These are phyloP conservation scores for Fomitopsis palustris DNA, from an alignment of 1,284 basidiomycete genomes.

Conservation along the genomic window DNA sequence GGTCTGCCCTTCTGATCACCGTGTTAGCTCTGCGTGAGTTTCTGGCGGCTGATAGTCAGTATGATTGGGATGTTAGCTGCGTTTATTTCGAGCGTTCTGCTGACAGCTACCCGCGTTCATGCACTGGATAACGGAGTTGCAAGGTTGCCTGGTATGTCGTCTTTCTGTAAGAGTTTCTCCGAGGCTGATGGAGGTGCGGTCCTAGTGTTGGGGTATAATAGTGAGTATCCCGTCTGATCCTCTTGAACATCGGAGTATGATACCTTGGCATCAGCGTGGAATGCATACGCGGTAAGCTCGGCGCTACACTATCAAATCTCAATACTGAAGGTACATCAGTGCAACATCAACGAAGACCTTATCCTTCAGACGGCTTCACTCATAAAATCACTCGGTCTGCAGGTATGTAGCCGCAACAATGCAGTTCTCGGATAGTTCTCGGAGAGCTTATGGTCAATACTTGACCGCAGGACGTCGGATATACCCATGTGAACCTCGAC, in stretches of 20 bases:
- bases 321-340: conserved; percentile 19
- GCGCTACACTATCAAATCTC: conserved; percentile 5
- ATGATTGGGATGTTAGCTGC: neutral
- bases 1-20: too few relatives aligned
- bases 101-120: neutral
- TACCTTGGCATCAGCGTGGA: conserved; percentile 27
- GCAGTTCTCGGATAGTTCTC: too few relatives aligned
- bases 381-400: conserved; percentile 33
- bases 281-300: conserved; percentile 26
- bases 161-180: neutral
- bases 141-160: conserved; percentile 18
- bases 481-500: conserved; percentile 33
- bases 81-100: neutral
- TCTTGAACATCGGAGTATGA: neutral
- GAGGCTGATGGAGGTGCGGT: neutral
- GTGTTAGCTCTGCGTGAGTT: too few relatives aligned
- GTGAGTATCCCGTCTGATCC: conserved; percentile 15
- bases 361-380: conserved; percentile 28
- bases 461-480: conserved; percentile 28
- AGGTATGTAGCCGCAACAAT: conserved; percentile 16
- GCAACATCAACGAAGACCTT: conserved; percentile 32
- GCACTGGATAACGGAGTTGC: conserved; percentile 18
- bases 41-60: neutral
- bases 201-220: conserved; percentile 30
- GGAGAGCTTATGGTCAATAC: neutral